These are phyloP conservation scores for Psilocybe cubensis DNA, from an alignment of 768 basidiomycete genomes.

Conservation along the genomic window DNA sequence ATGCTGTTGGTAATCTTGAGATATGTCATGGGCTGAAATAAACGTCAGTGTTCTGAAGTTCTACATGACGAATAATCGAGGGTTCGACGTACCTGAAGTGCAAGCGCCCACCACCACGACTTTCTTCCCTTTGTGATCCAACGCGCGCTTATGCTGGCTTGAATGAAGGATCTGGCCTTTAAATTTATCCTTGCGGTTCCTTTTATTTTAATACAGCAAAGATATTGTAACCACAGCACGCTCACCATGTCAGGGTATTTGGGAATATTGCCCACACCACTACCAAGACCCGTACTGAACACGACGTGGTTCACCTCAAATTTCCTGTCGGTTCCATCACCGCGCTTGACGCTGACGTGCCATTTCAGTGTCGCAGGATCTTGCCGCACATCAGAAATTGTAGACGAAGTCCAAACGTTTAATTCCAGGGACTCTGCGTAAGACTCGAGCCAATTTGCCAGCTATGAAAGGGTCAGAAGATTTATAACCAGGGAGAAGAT, in stretches of 20 bases:
- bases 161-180: slow-evolving; percentile 61
- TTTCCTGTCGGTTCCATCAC: slow-evolving; percentile 33
- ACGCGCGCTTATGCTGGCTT: slow-evolving; percentile 47
- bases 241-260: slow-evolving; percentile 44
- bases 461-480: slow-evolving; percentile 29
- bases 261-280: slow-evolving; percentile 49
- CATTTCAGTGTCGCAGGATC: slow-evolving; percentile 42
- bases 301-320: slow-evolving; percentile 55
- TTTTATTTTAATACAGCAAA: not conserved
- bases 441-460: slow-evolving; percentile 69
- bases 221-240: not conserved
- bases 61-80: not conserved
- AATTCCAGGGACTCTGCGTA: slow-evolving; percentile 65
- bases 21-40: slow-evolving; percentile 41
- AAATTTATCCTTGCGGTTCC: slow-evolving; percentile 31
- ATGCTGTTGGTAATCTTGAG: slow-evolving; percentile 37
- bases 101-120: slow-evolving; percentile 72
- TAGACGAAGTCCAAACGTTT: slow-evolving; percentile 63
- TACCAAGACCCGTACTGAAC: slow-evolving; percentile 58
- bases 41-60: not conserved
- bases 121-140: slow-evolving; percentile 60
- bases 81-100: slow-evolving; percentile 45
- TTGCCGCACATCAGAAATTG: slow-evolving; percentile 40
- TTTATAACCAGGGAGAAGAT: not conserved
- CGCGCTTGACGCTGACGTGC: slow-evolving; percentile 44